Conservation (phyloP, 441 rosid species). For the Dalechampia spathulata region DNA sequence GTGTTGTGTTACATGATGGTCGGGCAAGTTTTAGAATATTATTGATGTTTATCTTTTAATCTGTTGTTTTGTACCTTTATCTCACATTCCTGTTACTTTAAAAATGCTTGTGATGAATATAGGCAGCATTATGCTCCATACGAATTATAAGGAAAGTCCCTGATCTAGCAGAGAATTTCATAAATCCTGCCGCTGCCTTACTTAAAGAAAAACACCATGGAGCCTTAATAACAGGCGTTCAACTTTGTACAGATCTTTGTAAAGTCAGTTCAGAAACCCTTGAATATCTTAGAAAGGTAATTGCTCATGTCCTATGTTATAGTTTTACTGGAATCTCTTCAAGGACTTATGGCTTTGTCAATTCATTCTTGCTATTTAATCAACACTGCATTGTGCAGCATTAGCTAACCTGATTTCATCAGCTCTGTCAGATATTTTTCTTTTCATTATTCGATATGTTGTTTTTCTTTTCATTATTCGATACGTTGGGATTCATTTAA, state of each 20-base stretch:
- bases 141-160: constrained; percentile 96
- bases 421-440: neutral
- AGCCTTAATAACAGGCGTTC: constrained; percentile 89
- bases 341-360: neutral
- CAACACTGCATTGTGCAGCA: neutral
- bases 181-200: constrained; percentile 75
- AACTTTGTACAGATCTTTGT: constrained; percentile 91
- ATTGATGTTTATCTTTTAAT: constrained; percentile 1
- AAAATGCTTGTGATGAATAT: constrained; percentile 20
- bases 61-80: constrained; percentile 8
- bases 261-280: constrained; percentile 82
- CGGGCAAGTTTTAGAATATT: neutral
- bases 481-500: neutral
- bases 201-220: constrained; percentile 99
- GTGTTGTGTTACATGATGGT: no score
- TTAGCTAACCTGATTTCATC: neutral
- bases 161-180: constrained; percentile 94
- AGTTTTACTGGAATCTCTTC: constrained; percentile 12
- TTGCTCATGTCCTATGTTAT: constrained; percentile 11
- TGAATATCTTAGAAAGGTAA: constrained; percentile 86
- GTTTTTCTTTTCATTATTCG: constrained; percentile 2
- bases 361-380: neutral
- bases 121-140: constrained; percentile 97
- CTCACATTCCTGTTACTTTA: constrained; percentile 15
- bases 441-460: neutral